phyloP scores from a whole-genome alignment of 768 basidiomycete genomes.

The Macrolepiota dolichaula region DNA sequence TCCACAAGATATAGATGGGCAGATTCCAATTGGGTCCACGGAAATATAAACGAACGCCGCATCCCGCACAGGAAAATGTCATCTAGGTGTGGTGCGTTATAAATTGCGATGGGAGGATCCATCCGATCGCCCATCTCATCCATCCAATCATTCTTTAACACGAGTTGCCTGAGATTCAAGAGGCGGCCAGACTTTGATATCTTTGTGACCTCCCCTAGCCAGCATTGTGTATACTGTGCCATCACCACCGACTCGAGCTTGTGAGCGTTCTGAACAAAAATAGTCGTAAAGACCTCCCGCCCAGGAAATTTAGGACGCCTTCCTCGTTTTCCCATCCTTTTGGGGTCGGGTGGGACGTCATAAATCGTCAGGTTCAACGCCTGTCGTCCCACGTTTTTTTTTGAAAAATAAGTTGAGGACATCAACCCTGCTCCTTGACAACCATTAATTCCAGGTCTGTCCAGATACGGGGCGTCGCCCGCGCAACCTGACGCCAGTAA shows the following conservation, averaged over 20 bases:
- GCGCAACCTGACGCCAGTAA: slow-evolving; percentile 1
- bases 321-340: no score
- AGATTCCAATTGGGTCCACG: not conserved
- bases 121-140: not conserved
- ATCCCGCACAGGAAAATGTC: not conserved
- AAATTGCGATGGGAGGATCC: not conserved
- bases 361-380: not conserved
- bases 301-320: not conserved
- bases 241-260: not conserved
- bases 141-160: not conserved
- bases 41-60: not conserved
- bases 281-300: not conserved
- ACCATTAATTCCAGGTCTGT: not conserved
- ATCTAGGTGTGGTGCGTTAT: not conserved
- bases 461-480: not conserved
- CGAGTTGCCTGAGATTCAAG: not conserved
- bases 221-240: not conserved
- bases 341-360: not conserved
- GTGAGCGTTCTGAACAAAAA: not conserved
- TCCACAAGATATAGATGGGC: not conserved
- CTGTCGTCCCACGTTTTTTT: not conserved
- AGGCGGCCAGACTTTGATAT: not conserved
- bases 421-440: not conserved
- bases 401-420: not conserved
- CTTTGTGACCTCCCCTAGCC: not conserved